Evolutionary conservation across 2,329 filamentous ascomycete species (phyloP), one percentile per base, ranked within the genome.

Genomic region (Scedosporium aurantiacum): DNA sequence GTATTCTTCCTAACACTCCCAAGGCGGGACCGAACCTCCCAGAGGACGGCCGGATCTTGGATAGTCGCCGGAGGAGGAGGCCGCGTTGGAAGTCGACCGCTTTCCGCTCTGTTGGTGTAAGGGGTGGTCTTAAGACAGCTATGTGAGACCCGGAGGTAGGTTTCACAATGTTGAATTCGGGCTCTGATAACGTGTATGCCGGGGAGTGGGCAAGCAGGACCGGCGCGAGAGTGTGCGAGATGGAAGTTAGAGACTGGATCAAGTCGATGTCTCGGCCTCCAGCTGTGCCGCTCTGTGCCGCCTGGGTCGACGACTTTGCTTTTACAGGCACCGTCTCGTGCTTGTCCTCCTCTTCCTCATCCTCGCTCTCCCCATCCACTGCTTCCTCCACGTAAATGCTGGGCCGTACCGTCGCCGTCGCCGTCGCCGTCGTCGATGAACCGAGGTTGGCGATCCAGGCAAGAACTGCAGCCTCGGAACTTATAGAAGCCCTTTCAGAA

Each of bases 11-110:
- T n/a, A 79, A 63, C 4, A 78, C 71, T 14, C 71, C 67, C n/a
- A 71, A 65, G 1, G 71, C 72, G n/a, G 73, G 72, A 0, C 82
- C 82, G 62, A 83, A 84, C n/a, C 66, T 72, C 5, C 73, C 73
- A 1, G 75, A 78, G 8, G 78, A 78, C 1, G 80, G 79, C 5
- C 69, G 67, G 3, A 81, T 67, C 1, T 66, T 65, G 0, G 78
- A 77, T 4, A 84, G 73, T 4, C 68, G 70, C 2, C 78, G 74
- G 45, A 79, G 67, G 6, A 84, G 67, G 14, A 70, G 71, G 5
- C 81, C 81, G 41, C 72, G 72, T 62, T 83, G 79, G 61, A 73
- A 77, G 59, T 82, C 73, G 40, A 82, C 66, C 1, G 65, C 60
- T 27, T 63, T 68, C 16, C 72, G 73, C 63, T 80, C 74, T 0